phyloP scores from a whole-genome alignment of 2,329 filamentous ascomycete genomes.

The Botrytis medusae region DNA sequence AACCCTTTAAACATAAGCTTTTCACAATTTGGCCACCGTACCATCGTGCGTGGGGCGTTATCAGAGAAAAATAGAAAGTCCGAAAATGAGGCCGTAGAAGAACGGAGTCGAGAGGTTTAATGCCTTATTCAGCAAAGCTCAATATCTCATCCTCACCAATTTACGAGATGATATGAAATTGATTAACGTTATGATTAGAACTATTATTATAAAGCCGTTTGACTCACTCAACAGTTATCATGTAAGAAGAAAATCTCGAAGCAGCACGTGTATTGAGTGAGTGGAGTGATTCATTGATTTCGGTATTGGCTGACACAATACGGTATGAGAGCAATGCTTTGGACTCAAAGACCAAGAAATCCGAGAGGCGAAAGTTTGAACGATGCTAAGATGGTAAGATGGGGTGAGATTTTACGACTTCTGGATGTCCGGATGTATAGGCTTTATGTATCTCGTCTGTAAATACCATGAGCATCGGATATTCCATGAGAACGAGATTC shows the following conservation, averaged over 20 bases:
- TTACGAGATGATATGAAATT: constrained; percentile 8
- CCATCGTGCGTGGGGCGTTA: constrained; percentile 35
- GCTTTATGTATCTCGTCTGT: neutral
- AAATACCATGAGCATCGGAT: neutral
- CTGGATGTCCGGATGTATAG: neutral
- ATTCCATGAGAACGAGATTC: neutral
- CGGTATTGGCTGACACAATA: constrained; percentile 23
- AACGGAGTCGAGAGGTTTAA: constrained; percentile 3
- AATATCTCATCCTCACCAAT: neutral
- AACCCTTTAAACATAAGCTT: constrained; percentile 1
- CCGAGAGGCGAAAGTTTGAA: neutral
- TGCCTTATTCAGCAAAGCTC: neutral
- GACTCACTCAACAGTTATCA: constrained; percentile 14
- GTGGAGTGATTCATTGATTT: constrained; percentile 18
- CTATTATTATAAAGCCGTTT: neutral
- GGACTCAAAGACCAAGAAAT: constrained; percentile 7
- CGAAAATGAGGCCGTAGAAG: constrained; percentile 31
- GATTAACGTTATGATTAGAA: neutral
- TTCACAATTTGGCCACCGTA: neutral
- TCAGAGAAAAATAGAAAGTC: constrained; percentile 31
- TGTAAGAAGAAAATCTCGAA: constrained; percentile 27
- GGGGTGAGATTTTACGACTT: neutral
- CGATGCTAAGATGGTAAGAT: neutral
- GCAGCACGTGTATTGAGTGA: constrained; percentile 31
- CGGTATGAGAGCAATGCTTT: constrained; percentile 2